Conservation (phyloP, 2,329 filamentous ascomycete genomes). For the Orbilia brochopaga region DNA sequence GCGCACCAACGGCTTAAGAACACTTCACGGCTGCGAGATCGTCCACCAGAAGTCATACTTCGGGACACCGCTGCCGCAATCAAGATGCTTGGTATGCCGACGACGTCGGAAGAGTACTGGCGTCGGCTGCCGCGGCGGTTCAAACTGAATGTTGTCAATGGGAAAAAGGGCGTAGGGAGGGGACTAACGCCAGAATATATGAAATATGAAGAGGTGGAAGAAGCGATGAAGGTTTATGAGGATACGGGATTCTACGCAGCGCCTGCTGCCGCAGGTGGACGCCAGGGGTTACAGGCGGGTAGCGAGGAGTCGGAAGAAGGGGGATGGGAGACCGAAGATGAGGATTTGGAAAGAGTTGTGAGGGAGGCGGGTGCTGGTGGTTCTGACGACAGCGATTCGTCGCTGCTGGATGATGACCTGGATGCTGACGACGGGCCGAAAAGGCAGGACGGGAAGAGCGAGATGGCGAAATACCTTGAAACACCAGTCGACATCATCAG, state of each 20-base stretch:
- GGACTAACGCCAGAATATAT: conserved; percentile 21
- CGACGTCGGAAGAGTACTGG: conserved; percentile 49
- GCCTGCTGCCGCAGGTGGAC: background rate
- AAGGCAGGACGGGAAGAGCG: conserved; percentile 7
- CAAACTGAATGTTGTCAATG: conserved; percentile 18
- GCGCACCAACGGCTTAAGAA: conserved; percentile 26
- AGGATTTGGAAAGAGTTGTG: conserved; percentile 11
- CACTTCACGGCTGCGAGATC: background rate
- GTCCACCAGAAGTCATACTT: background rate
- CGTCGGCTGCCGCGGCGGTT: conserved; percentile 24
- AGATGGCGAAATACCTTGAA: conserved; percentile 29
- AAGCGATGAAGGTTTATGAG: conserved; percentile 36
- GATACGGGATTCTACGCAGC: conserved; percentile 18
- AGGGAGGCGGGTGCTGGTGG: conserved; percentile 7
- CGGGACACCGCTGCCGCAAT: conserved; percentile 33
- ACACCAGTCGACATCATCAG: conserved; percentile 30
- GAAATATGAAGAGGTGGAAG: conserved; percentile 37
- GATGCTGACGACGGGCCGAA: background rate
- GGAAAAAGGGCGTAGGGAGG: background rate
- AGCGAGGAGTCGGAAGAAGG: background rate
- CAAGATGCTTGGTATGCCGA: conserved; percentile 43
- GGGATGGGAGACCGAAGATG: conserved; percentile 41
- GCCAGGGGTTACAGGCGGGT: background rate
- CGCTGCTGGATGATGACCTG: background rate
- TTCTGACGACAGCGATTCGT: background rate